phyloP scores from a whole-genome alignment of 192 early-diverging fungal genomes.

The Anaeromyces robustus region DNA sequence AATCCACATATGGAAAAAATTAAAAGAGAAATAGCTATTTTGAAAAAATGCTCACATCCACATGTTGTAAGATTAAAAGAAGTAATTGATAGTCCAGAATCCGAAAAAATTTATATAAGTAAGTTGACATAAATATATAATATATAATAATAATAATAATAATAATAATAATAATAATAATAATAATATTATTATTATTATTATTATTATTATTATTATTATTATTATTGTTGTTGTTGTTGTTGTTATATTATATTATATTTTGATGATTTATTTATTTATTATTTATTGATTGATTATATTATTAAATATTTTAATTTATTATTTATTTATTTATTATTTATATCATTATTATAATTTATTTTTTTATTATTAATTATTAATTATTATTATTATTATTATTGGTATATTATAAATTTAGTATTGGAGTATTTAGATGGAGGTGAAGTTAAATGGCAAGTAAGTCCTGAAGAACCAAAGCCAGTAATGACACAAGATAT shows the following conservation, averaged over 20 bases:
- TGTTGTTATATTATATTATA: too few species aligned
- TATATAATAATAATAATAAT: too few species aligned
- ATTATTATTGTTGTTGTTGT: too few species aligned
- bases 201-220: neutral
- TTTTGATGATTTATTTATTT: too few species aligned
- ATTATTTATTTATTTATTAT: too few species aligned
- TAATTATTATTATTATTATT: too few species aligned
- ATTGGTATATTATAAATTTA: too few species aligned
- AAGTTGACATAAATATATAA: too few species aligned
- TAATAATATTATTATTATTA: constrained; percentile 12
- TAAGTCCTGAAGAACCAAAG: constrained; percentile 18
- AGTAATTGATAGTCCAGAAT: constrained; percentile 86
- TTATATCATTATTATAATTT: too few species aligned
- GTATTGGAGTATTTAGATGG: constrained; percentile 83
- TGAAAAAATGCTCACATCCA: constrained; percentile 88
- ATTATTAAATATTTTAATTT: too few species aligned
- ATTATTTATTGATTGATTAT: too few species aligned
- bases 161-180: too few species aligned
- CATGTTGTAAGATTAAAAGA: constrained; percentile 78
- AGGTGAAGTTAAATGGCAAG: constrained; percentile 83
- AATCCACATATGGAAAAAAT: constrained; percentile 67
- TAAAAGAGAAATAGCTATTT: constrained; percentile 84
- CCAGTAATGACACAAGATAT: constrained; percentile 49
- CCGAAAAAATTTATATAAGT: constrained; percentile 84
- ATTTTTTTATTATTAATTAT: neutral